These are phyloP conservation scores for Phytophthora tentaculata DNA, from an alignment of 352 stramenopile genomes.

Conservation along the genomic window DNA sequence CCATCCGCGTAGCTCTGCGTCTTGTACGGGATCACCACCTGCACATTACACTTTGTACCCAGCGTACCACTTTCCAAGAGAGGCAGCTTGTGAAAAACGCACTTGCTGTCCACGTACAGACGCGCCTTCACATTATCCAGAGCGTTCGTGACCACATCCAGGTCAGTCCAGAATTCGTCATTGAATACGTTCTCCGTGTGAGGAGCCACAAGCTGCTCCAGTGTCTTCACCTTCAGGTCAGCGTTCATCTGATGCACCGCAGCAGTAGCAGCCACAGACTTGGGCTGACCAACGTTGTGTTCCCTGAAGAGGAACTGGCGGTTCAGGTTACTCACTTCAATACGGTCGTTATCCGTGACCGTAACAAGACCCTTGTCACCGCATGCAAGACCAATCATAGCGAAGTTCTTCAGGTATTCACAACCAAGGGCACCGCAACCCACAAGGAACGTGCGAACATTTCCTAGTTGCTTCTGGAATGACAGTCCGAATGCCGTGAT, in stretches of 20 bases:
- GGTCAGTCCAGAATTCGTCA: slow-evolving; percentile 81
- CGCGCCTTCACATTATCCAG: slow-evolving; percentile 99
- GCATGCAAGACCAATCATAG: slow-evolving; percentile 80
- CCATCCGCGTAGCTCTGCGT: slow-evolving; percentile 95
- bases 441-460: slow-evolving; percentile 84
- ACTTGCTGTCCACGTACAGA: slow-evolving; percentile 98
- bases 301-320: slow-evolving; percentile 88
- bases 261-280: slow-evolving; percentile 81
- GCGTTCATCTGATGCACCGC: slow-evolving; percentile 81
- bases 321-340: slow-evolving; percentile 90
- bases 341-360: slow-evolving; percentile 88
- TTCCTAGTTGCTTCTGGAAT: slow-evolving; percentile 70
- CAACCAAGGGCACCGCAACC: slow-evolving; percentile 83
- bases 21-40: slow-evolving; percentile 88
- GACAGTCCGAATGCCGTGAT: slow-evolving; percentile 74
- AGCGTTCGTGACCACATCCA: slow-evolving; percentile 98
- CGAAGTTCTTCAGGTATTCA: slow-evolving; percentile 90
- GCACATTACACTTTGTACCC: slow-evolving; percentile 98
- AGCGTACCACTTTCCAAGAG: slow-evolving; percentile 98
- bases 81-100: slow-evolving; percentile 96
- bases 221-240: slow-evolving; percentile 78
- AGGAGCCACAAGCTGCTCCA: slow-evolving; percentile 81
- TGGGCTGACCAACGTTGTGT: slow-evolving; percentile 86
- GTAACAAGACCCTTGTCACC: slow-evolving; percentile 82
- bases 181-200: slow-evolving; percentile 87